Conservation (phyloP, 1,284 basidiomycete species). For the Ceratobasidium sp. region DNA sequence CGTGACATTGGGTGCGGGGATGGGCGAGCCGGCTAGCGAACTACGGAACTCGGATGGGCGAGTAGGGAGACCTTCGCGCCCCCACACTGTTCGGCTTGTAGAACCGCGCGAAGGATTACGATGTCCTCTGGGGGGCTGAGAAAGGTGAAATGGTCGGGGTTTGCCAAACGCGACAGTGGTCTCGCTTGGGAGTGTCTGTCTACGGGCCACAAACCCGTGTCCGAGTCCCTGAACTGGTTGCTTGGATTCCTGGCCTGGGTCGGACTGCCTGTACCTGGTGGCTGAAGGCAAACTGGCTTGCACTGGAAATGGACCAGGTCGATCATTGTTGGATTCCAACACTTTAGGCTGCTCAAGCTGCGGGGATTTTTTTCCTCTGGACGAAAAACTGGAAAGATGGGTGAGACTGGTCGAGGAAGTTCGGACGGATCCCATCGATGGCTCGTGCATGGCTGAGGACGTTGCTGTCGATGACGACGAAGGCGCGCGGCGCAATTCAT, state of each 20-base stretch:
- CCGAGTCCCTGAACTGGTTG: slow-evolving; percentile 10
- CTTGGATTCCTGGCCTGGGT: slow-evolving; percentile 30
- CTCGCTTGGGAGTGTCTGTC: slow-evolving; percentile 36
- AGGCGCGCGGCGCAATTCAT: slow-evolving; percentile 23
- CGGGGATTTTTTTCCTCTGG: slow-evolving; percentile 6
- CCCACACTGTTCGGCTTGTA: slow-evolving; percentile 29
- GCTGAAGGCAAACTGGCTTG: slow-evolving; percentile 14
- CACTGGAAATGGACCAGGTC: slow-evolving; percentile 23
- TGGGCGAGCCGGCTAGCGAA: background rate
- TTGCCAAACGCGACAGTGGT: slow-evolving; percentile 17
- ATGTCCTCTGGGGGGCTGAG: slow-evolving; percentile 24
- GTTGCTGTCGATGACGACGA: slow-evolving; percentile 19
- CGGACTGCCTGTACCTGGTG: slow-evolving; percentile 22
- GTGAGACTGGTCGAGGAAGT: slow-evolving; percentile 21
- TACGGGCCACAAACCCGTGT: slow-evolving; percentile 1
- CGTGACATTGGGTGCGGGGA: background rate
- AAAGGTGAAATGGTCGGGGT: slow-evolving; percentile 17
- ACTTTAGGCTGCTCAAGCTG: background rate
- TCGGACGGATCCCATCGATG: slow-evolving; percentile 11
- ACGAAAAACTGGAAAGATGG: slow-evolving; percentile 18
- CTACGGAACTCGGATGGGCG: slow-evolving; percentile 12
- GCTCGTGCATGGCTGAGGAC: slow-evolving; percentile 13
- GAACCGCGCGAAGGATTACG: slow-evolving; percentile 25
- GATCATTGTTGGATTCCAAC: background rate
- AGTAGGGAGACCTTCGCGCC: slow-evolving; percentile 39